Base-by-base conservation (phyloP, 176 grass and related monocot genomes). In the Aegilops longissima region DNA sequence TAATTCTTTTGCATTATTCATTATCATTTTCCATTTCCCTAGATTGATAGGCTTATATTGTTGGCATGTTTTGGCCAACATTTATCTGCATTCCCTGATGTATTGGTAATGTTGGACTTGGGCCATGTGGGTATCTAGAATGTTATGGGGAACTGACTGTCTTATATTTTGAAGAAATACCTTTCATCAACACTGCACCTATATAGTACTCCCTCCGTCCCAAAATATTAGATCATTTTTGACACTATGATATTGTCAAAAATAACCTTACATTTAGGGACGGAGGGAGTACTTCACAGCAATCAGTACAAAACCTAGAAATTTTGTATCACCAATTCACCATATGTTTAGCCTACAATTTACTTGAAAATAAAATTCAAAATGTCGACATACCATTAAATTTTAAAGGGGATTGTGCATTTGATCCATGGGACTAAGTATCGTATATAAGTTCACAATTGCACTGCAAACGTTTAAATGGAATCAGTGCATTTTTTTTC, bases 101-200 rank as follows among this genome's bases (percentile, higher is more conserved):
- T 64, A 17, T 80, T 18, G n/a, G n/a, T 80, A 62, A 80, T 64
- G 34, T 64, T 64, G 77, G 12, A 80, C 33, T 27, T 80, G n/a
- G 58, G 12, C 13, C 59, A 44, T 80, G 35, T 1, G 8, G n/a
- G n/a, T 64, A 79, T 63, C 58, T 42, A 35, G 59, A 39, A 63
- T 63, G 12, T 79, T 79, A 80, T 42, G 34, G n/a, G 13, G 5
- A 78, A 45, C 9, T 61, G 3, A 38, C n/a, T 45, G 6, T 77
- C 17, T 36, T n/a, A 61, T 83, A n/a, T 18, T 62, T 49, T 56
- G 45, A 44, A 74, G 61, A 17, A 61, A 35, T 23, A 56, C 8
- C 45, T 82, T 77, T 25, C 73, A 20, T 69, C 2, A 51, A 23
- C 18, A 71, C 47, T 14, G 9, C 21, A 67, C 16, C 6, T 12